These are phyloP conservation scores for Neurospora hispaniola DNA, from an alignment of 495 filamentous ascomycete species.

Conservation along the genomic window DNA sequence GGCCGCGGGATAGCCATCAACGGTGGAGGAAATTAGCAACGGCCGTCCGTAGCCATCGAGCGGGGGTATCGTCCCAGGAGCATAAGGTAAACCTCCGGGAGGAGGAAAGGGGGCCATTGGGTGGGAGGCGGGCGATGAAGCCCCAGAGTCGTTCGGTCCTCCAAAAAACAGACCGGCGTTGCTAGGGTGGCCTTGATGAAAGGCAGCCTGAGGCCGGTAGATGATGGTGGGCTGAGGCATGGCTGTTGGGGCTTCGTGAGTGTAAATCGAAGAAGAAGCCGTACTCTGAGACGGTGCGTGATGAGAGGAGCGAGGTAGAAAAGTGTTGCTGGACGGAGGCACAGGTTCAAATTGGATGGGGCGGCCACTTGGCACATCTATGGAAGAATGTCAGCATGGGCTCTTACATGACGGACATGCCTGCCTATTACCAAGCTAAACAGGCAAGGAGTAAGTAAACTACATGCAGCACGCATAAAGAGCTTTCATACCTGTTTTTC, in stretches of 20 bases:
- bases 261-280: background rate
- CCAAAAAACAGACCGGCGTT: conserved; percentile 37
- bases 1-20: conserved; percentile 28
- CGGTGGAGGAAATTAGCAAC: conserved; percentile 18
- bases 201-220: conserved; percentile 5
- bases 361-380: background rate
- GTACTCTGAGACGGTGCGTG: background rate
- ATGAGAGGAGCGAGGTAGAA: background rate
- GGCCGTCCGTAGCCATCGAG: conserved; percentile 27
- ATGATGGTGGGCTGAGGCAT: conserved; percentile 6
- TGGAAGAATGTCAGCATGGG: background rate
- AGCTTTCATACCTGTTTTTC: background rate
- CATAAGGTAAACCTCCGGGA: conserved; percentile 22
- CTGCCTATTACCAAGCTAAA: background rate
- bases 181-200: conserved; percentile 30
- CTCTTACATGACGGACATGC: background rate
- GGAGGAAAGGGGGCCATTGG: conserved; percentile 25
- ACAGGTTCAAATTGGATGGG: background rate
- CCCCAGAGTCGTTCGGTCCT: conserved; percentile 33
- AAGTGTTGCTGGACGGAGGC: background rate
- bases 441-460: background rate
- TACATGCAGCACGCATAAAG: background rate
- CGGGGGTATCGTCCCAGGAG: conserved; percentile 21
- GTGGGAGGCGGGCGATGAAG: conserved; percentile 37
- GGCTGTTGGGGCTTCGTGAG: conserved; percentile 3